phyloP scores from a whole-genome alignment of 306 rosid genomes.

The Acacia acuminata region DNA sequence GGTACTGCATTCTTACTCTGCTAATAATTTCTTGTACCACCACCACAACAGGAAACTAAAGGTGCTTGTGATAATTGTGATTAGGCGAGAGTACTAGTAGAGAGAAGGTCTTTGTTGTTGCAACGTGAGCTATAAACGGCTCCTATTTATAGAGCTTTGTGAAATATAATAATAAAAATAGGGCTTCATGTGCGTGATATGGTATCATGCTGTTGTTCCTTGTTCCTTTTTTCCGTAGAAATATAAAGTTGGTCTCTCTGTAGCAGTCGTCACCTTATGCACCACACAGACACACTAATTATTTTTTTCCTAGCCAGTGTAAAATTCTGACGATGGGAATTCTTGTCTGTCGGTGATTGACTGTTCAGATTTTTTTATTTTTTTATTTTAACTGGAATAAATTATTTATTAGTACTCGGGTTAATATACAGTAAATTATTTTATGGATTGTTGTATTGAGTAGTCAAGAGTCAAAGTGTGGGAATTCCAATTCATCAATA shows the following conservation, averaged over 20 bases:
- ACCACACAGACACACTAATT: neutral
- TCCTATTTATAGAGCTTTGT: constrained; percentile 64
- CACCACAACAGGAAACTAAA: too few relatives aligned
- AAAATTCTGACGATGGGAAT: neutral
- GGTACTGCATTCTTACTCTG: constrained; percentile 49
- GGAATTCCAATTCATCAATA: too few relatives aligned
- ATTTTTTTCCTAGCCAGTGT: neutral
- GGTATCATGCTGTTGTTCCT: constrained; percentile 15
- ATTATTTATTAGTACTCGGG: too few relatives aligned
- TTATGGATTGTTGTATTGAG: too few relatives aligned
- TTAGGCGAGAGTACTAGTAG: neutral
- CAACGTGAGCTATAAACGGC: constrained; percentile 25
- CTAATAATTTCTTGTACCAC: too few relatives aligned
- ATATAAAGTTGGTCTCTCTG: constrained; percentile 39
- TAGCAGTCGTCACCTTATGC: constrained; percentile 52
- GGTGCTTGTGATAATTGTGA: neutral
- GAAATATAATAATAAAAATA: neutral
- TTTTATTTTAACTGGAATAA: too few relatives aligned
- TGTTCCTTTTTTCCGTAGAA: constrained; percentile 5
- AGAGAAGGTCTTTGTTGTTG: neutral
- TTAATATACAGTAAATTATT: too few relatives aligned
- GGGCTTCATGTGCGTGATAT: neutral
- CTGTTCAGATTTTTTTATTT: neutral
- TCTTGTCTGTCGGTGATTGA: neutral
- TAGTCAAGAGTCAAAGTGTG: too few relatives aligned